Conservation (phyloP, 2,329 filamentous ascomycete species). For the Lomentospora prolificans region DNA sequence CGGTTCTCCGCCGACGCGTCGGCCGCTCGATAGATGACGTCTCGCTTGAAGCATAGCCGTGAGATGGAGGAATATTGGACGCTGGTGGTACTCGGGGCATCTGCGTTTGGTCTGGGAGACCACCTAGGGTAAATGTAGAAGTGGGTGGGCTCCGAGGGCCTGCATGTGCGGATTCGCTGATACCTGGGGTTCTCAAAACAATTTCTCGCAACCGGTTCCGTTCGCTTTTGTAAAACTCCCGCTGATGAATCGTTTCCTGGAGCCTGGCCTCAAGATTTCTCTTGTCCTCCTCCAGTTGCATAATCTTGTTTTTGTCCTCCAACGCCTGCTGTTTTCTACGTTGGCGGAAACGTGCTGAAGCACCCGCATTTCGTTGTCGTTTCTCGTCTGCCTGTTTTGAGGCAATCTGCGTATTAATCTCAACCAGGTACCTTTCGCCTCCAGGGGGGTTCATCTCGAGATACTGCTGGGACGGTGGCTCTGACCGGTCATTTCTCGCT, state of each 20-base stretch:
- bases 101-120: conserved; percentile 28
- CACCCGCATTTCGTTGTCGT: conserved; percentile 73
- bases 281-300: conserved; percentile 4
- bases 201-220: conserved; percentile 63
- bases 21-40: conserved; percentile 34
- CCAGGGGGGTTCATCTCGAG: conserved; percentile 2
- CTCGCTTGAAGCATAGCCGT: conserved; percentile 29
- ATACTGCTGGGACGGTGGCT: neutral
- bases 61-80: conserved; percentile 14
- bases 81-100: conserved; percentile 18
- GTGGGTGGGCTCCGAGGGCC: conserved; percentile 35
- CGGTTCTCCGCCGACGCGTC: conserved; percentile 35
- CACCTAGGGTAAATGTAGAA: conserved; percentile 15
- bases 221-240: conserved; percentile 65
- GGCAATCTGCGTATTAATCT: conserved; percentile 27
- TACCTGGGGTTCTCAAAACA: conserved; percentile 43
- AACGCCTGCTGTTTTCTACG: conserved; percentile 73
- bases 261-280: neutral
- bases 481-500: neutral
- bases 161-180: conserved; percentile 28
- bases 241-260: conserved; percentile 46
- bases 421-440: conserved; percentile 4
- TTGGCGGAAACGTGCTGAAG: conserved; percentile 61
- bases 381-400: conserved; percentile 80
- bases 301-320: conserved; percentile 54